A percentile compares a stretch with the other conserved stretches of the same genome.
These are phyloP conservation scores for Gelatoporia subvermispora DNA, from an alignment of 768 basidiomycete genomes.

Conservation along the genomic window DNA sequence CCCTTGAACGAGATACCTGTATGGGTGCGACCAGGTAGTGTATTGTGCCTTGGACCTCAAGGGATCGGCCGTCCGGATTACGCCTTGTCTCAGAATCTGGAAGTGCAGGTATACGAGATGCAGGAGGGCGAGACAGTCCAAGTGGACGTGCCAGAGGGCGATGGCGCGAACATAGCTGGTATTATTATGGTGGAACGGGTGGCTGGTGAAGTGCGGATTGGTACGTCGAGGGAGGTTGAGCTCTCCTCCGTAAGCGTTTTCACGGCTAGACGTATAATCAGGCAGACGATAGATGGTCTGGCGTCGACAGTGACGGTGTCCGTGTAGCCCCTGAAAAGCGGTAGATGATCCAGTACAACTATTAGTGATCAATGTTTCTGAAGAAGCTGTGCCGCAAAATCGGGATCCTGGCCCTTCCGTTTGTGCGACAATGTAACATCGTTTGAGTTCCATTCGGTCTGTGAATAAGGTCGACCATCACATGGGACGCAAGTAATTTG, in stretches of 20 bases:
- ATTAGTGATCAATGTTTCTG: too few species aligned
- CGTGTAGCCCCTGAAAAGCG: too few species aligned
- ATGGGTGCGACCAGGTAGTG: constrained; percentile 55
- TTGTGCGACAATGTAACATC: too few species aligned
- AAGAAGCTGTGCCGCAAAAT: too few species aligned
- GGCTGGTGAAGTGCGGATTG: constrained; percentile 22
- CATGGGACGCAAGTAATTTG: too few species aligned
- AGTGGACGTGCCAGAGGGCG: constrained; percentile 40
- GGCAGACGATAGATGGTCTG: constrained; percentile 17
- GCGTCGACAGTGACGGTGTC: neutral
- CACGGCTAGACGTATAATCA: constrained; percentile 1
- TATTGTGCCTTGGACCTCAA: constrained; percentile 54
- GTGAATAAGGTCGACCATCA: too few species aligned
- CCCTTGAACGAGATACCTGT: constrained; percentile 62
- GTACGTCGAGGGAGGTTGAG: constrained; percentile 7
- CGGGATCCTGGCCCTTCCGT: too few species aligned
- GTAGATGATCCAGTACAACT: too few species aligned
- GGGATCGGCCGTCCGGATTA: constrained; percentile 55
- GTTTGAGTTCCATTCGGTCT: too few species aligned
- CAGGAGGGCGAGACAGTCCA: constrained; percentile 36
- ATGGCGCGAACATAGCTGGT: constrained; percentile 37
- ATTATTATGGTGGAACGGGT: constrained; percentile 32
- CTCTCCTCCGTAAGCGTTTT: constrained; percentile 11
- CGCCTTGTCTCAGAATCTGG: constrained; percentile 43
- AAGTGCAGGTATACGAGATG: constrained; percentile 51